These are phyloP conservation scores for Ophiostoma ulmi DNA, from an alignment of 2,329 filamentous ascomycete genomes.

Conservation along the genomic window DNA sequence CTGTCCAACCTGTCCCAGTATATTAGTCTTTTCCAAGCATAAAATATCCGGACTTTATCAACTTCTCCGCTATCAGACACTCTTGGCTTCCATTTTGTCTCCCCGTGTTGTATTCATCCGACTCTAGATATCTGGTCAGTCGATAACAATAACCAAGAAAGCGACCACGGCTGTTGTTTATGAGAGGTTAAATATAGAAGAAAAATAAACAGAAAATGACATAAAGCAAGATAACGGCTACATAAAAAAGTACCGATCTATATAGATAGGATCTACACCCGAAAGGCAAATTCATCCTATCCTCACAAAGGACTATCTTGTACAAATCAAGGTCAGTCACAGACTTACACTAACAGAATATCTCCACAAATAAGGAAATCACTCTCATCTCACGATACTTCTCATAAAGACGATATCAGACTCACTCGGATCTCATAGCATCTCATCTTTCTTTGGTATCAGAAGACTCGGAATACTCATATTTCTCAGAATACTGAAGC, in stretches of 20 bases:
- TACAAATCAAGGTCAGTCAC: not conserved
- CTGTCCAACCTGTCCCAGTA: not conserved
- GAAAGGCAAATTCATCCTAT: not conserved
- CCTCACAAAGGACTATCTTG: too few species aligned
- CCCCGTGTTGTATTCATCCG: slow-evolving; percentile 4
- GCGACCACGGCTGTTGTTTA: not conserved
- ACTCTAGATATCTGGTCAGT: not conserved
- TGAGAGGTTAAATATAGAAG: not conserved
- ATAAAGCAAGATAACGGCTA: not conserved
- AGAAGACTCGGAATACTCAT: not conserved
- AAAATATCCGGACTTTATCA: not conserved
- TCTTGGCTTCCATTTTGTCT: not conserved
- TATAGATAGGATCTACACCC: not conserved
- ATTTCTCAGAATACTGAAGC: not conserved
- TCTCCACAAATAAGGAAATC: not conserved
- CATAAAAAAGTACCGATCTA: not conserved
- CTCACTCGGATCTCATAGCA: not conserved
- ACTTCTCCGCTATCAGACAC: slow-evolving; percentile 8
- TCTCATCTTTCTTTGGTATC: not conserved
- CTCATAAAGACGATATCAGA: not conserved
- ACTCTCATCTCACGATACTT: not conserved
- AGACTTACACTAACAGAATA: not conserved
- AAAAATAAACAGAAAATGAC: not conserved
- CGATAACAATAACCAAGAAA: not conserved
- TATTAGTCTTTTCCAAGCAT: not conserved